Evolutionary conservation across 495 filamentous ascomycete genomes (phyloP).

Genomic region (Tuber microsphaerosporum): DNA sequence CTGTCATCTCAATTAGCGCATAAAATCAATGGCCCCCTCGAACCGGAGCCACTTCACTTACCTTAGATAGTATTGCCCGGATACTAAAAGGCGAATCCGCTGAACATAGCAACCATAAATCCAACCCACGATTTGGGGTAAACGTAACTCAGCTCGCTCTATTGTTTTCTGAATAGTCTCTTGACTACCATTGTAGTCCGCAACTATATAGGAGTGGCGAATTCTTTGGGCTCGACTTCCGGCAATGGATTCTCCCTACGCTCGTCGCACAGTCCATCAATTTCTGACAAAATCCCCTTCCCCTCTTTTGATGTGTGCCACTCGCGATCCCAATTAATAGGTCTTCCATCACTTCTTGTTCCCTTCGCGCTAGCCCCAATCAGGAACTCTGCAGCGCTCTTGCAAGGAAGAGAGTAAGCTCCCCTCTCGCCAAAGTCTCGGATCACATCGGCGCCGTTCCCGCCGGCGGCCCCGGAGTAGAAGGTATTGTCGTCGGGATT

Average conservation of each 20-base stretch:
- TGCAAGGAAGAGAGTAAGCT: conserved; percentile 53
- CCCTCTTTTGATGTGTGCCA: conserved; percentile 47
- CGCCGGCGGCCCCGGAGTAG: conserved; percentile 46
- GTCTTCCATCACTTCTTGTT: conserved; percentile 49
- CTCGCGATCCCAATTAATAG: conserved; percentile 61
- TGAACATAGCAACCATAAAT: conserved; percentile 61
- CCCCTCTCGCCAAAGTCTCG: conserved; percentile 61
- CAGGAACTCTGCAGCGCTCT: conserved; percentile 77
- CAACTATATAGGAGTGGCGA: conserved; percentile 52
- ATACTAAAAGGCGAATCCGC: conserved; percentile 87
- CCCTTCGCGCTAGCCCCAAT: conserved; percentile 65
- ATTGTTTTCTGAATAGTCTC: conserved; percentile 59
- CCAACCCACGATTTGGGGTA: conserved; percentile 61
- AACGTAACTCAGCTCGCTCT: conserved; percentile 61
- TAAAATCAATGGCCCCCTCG: too few species aligned
- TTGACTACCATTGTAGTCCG: conserved; percentile 55
- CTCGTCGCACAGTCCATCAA: conserved; percentile 51
- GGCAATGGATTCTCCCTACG: conserved; percentile 48
- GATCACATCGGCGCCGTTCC: conserved; percentile 54
- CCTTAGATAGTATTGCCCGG: conserved; percentile 56
- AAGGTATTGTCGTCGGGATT: conserved; percentile 56
- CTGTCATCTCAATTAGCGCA: conserved; percentile 40
- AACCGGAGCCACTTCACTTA: neutral
- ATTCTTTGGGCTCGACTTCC: conserved; percentile 49
- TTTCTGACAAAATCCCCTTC: conserved; percentile 49